Base-by-base conservation (phyloP, 768 basidiomycete genomes). In the Gymnopilus dilepis region DNA sequence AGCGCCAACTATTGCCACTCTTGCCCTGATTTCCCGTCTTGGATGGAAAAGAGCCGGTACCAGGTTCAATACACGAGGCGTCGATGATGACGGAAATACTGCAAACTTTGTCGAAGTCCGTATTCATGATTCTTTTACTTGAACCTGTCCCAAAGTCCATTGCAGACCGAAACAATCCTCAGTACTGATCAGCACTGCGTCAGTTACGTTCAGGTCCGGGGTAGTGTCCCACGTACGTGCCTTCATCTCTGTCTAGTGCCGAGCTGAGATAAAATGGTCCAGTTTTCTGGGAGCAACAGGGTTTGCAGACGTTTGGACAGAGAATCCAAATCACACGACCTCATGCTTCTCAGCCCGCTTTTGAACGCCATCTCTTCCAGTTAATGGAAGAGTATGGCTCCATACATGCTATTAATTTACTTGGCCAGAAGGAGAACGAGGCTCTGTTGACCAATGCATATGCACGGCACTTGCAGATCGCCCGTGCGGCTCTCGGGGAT, bases 251-350 rank as follows among this genome's bases (percentile, higher is more conserved):
- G 55, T 50, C 31, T 62, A 65, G 56, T 62, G 51, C 50, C 56
- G 53, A 59, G 28, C 65, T 62, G 68, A 65, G 43, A 55, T 59
- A 21, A 59, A 45, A 28, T 34, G 45, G 56, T 58, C 56, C 70
- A 95, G 95, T 99, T 60, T 99, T 99, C 73, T 99, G 97, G 97
- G 97, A 99, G 73, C 97, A 99, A 70, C 95, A 97, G 76, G 95
- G 94, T 26, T 73, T 96, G 40, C 94, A 96, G 71, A 96, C 97
- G 0, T 95, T 99, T 70, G 93, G 95, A 37, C 95, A 94, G 65
- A 86, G 87, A 58, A 94, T 99, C 41, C 95, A 98, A 72, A 94
- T 99, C 63, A 96, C 95, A 12, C 89, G 96, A 12, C 97, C 97
- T 0, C 90, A 94, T 67, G 94, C 95, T 3, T 96, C 96, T 0